Conservation (phyloP, 768 basidiomycete genomes). For the Plicaturopsis crispa region DNA sequence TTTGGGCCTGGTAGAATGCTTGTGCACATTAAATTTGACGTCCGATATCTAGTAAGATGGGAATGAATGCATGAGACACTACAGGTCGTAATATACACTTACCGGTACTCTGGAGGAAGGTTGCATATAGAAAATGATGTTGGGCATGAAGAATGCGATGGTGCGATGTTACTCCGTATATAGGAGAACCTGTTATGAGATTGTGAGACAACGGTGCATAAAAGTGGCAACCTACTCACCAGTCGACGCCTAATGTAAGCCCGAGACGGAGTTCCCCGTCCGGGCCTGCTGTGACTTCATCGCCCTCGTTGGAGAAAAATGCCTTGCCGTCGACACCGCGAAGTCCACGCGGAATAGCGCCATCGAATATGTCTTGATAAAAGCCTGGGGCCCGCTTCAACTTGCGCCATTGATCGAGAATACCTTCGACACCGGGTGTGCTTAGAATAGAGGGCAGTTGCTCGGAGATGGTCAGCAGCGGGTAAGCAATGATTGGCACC, state of each 20-base stretch:
- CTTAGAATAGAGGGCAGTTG: not conserved
- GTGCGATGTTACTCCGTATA: constrained; percentile 23
- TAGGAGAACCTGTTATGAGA: constrained; percentile 24
- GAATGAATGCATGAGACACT: too few relatives aligned
- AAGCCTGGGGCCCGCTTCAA: not conserved
- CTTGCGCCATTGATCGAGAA: not conserved
- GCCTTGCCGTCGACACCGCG: not conserved
- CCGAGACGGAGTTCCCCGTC: not conserved
- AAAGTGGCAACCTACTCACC: not conserved
- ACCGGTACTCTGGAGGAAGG: too few relatives aligned
- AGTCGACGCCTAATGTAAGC: not conserved
- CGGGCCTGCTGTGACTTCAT: not conserved
- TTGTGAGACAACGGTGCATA: not conserved
- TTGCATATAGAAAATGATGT: constrained; percentile 23
- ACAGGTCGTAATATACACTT: too few relatives aligned
- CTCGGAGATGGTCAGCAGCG: not conserved
- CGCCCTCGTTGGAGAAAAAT: not conserved
- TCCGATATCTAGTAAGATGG: constrained; percentile 17
- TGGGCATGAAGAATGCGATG: constrained; percentile 25
- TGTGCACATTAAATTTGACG: constrained; percentile 15
- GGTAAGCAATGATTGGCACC: not conserved
- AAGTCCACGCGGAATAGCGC: not conserved
- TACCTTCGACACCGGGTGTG: not conserved
- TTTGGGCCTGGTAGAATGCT: constrained; percentile 21
- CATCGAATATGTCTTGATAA: not conserved